phyloP scores from a whole-genome alignment of 306 rosid species.

The Lablab purpureus region DNA sequence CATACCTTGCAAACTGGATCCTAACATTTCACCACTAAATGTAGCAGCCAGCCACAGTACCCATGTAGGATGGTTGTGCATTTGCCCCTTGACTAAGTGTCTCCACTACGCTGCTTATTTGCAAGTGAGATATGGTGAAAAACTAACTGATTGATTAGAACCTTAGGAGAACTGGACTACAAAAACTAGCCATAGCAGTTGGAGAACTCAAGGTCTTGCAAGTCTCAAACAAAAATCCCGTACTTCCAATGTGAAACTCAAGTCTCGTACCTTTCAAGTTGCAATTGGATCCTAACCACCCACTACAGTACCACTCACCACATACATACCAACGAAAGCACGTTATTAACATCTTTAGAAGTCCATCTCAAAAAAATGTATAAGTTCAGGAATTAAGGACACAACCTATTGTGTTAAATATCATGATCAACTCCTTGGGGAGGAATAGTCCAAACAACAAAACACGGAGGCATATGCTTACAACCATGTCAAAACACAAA shows the following conservation, averaged over 20 bases:
- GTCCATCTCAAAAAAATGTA: neutral
- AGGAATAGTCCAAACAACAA: conserved; percentile 14
- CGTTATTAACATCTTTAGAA: neutral
- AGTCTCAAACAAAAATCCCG: neutral
- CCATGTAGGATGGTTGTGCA: neutral
- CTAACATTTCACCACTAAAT: neutral
- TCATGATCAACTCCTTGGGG: neutral
- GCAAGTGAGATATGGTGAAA: neutral
- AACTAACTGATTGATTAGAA: neutral
- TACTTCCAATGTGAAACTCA: neutral
- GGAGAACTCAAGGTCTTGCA: neutral
- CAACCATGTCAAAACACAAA: conserved; percentile 4
- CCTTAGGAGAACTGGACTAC: neutral
- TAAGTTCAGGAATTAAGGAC: neutral
- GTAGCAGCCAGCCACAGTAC: neutral
- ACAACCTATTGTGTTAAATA: neutral
- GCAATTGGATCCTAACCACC: neutral
- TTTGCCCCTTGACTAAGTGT: neutral
- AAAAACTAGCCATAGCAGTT: neutral
- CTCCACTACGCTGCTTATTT: neutral
- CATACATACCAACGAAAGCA: neutral
- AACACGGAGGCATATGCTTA: neutral
- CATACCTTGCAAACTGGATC: neutral
- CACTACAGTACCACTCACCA: neutral
- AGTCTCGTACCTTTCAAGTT: neutral